Conservation (phyloP, 371 early-diverging fungal species). For the Mortierella sp. region DNA sequence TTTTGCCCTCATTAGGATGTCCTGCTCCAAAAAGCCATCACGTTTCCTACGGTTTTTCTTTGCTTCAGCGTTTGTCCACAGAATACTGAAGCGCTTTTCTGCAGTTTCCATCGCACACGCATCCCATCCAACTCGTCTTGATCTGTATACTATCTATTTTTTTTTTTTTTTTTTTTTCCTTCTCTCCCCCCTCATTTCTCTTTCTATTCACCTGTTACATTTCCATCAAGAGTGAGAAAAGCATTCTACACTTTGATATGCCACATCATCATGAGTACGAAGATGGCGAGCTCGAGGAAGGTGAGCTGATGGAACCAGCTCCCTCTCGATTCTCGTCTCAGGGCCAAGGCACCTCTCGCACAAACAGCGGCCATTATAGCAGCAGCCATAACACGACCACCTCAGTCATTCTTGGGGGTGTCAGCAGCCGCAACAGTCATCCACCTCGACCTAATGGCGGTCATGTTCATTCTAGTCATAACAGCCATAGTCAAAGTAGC, state of each 20-base stretch:
- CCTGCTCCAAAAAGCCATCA: constrained; percentile 5
- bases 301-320: too few relatives aligned
- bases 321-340: background rate
- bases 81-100: too few relatives aligned
- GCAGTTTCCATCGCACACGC: too few relatives aligned
- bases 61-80: too few relatives aligned
- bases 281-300: too few relatives aligned
- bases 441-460: background rate
- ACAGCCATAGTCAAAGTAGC: background rate
- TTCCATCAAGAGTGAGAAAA: background rate
- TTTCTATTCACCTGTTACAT: background rate
- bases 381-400: background rate
- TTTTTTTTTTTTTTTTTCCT: background rate
- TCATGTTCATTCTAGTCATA: background rate
- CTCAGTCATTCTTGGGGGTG: background rate
- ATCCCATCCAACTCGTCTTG: background rate
- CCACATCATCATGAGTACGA: too few relatives aligned
- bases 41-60: background rate
- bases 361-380: background rate
- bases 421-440: background rate
- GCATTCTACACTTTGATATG: too few relatives aligned
- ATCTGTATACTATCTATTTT: background rate
- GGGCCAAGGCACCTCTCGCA: background rate
- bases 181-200: too few relatives aligned
- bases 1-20: too few relatives aligned